These are phyloP conservation scores for Fusarium sp. DNA, from an alignment of 2,329 filamentous ascomycete genomes.

Conservation along the genomic window DNA sequence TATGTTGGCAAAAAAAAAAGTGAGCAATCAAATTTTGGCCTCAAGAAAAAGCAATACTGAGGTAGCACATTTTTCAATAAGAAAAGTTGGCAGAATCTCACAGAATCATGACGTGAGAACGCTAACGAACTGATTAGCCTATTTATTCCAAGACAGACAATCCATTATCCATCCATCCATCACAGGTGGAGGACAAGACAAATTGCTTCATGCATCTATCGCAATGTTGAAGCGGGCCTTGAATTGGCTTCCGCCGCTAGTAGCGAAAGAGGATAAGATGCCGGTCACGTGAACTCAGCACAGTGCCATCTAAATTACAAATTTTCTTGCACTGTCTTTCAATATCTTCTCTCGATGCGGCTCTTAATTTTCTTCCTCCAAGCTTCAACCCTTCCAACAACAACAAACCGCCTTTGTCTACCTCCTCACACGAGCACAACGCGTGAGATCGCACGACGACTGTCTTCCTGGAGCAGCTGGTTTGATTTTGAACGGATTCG, in stretches of 20 bases:
- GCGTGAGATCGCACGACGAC: conserved; percentile 12
- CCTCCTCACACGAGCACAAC: conserved; percentile 13
- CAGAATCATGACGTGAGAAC: conserved; percentile 13
- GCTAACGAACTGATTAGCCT: conserved; percentile 9
- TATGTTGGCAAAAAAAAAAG: background rate
- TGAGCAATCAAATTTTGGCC: background rate
- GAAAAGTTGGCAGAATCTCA: background rate
- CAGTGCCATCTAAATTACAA: conserved; percentile 45
- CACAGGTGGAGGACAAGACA: conserved; percentile 15
- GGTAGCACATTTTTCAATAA: background rate
- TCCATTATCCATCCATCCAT: background rate
- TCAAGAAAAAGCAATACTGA: background rate
- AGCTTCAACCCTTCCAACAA: conserved; percentile 30
- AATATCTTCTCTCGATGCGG: conserved; percentile 47
- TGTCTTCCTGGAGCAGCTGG: conserved; percentile 19
- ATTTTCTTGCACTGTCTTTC: conserved; percentile 47
- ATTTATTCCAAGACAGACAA: conserved; percentile 19
- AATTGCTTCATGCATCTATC: conserved; percentile 45
- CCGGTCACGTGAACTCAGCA: conserved; percentile 38
- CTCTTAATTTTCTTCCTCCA: conserved; percentile 27
- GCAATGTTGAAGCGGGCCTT: conserved; percentile 23
- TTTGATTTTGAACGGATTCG: conserved; percentile 30
- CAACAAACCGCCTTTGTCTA: conserved; percentile 16
- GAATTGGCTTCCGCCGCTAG: conserved; percentile 36
- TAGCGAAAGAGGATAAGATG: background rate